Evolutionary conservation across 108 stramenopile genomes (phyloP), one percentile per base, ranked within the genome.

Genomic region (Skeletonema grethae): DNA sequence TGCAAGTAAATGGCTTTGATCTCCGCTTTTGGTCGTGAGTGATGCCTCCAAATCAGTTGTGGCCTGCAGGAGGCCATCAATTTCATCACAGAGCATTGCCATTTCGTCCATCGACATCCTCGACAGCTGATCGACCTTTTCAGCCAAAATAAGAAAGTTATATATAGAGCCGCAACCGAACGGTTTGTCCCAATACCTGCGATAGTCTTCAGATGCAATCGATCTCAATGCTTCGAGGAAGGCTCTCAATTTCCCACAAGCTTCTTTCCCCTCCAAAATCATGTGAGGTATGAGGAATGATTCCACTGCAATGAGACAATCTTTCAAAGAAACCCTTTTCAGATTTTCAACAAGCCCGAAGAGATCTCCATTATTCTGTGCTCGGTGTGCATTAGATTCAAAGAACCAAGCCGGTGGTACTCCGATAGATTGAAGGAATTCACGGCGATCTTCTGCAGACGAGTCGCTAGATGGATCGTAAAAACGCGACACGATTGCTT

Each of bases 401-500:
- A 76, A 77, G 61, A 94, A 87, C 90, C 90, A 91, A 9, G 63
- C 28, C 13, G 55, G 29, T 45, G 90, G 93, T 25, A 94, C 72
- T 10, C 88, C 88, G 24, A 90, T 65, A 15, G 70, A 50, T 9
- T 75, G 48, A 20, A 94, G 76, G 63, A 91, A 90, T 30, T 48
- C 36, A 35, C 89, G 65, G 8, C 69, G 50, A 22, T 61, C 38
- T 7, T 60, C 39, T 15, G 72, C 64, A 7, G 29, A 31, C 36
- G 62, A 31, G 12, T 73, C 73, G 67, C 34, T 63, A 18, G 81
- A 70, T 28, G 76, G 46, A 2, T 55, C 58, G 65, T 75, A 90
- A 61, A 86, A 63, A 30, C 79, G 87, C 9, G 72, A 46, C 8
- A 94, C 67, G 8, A 94, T 83, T 12, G 61, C 50, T 63, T 86